Conservation (phyloP, 257 asterid genomes). For the Agastache rugosa region DNA sequence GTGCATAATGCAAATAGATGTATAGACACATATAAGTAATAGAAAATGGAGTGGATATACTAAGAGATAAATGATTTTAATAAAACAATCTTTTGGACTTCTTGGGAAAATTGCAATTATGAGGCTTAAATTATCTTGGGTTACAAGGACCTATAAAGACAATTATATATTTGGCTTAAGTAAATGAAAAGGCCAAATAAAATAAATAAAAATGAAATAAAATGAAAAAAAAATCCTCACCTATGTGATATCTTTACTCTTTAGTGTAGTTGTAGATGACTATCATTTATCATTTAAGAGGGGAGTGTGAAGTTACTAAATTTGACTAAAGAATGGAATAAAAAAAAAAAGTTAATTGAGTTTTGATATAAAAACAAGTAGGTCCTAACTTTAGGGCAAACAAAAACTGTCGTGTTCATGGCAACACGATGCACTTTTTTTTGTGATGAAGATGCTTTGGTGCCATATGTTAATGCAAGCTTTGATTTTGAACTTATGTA, state of each 20-base stretch:
- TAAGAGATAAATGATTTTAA: background rate
- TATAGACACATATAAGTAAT: slow-evolving; percentile 12
- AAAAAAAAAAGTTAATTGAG: background rate
- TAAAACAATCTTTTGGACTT: slow-evolving; percentile 3
- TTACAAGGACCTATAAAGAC: background rate
- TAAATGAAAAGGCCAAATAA: background rate
- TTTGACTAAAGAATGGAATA: background rate
- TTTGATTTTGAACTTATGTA: slow-evolving; percentile 12
- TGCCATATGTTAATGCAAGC: background rate
- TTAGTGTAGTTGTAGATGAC: background rate
- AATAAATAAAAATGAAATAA: background rate
- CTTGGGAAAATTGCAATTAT: slow-evolving; percentile 2
- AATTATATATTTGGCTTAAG: background rate
- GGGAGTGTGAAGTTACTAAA: background rate
- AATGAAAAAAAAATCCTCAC: background rate
- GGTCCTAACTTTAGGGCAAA: background rate
- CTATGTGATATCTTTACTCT: background rate
- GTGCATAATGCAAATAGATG: background rate
- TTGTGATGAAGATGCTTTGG: background rate
- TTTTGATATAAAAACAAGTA: background rate
- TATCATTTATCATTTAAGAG: background rate
- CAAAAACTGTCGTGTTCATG: background rate
- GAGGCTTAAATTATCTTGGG: slow-evolving; percentile 8
- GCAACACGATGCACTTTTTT: background rate
- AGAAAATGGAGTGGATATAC: slow-evolving; percentile 23